Conservation (phyloP, 1,284 basidiomycete genomes). For the Cryptococcus jaspeensis region DNA sequence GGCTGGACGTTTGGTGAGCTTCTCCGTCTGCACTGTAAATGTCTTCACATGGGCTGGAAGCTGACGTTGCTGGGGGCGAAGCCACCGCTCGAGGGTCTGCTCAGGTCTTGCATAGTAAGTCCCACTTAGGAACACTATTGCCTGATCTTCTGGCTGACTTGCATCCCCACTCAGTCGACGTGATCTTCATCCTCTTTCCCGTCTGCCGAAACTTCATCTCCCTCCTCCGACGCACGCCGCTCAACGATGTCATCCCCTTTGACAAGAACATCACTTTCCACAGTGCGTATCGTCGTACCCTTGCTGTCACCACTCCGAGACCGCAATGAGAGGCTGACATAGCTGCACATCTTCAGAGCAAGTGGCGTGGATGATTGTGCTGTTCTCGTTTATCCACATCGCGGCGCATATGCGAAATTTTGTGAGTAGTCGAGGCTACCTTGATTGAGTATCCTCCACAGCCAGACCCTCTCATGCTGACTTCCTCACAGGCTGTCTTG, state of each 20-base stretch:
- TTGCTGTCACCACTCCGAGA: background rate
- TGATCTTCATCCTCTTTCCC: constrained; percentile 84
- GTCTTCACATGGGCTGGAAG: too few relatives aligned
- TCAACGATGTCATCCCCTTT: constrained; percentile 82
- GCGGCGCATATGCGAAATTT: constrained; percentile 31
- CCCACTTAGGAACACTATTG: too few relatives aligned
- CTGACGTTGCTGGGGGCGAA: constrained; percentile 35
- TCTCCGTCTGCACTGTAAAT: background rate
- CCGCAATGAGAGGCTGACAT: constrained; percentile 11
- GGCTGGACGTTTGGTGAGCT: constrained; percentile 71
- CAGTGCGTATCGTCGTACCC: constrained; percentile 54
- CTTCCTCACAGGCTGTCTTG: constrained; percentile 64
- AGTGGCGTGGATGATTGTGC: constrained; percentile 79
- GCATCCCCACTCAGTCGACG: constrained; percentile 57
- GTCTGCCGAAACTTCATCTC: constrained; percentile 90
- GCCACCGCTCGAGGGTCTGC: constrained; percentile 80
- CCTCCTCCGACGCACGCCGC: constrained; percentile 71
- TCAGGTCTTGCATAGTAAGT: constrained; percentile 66
- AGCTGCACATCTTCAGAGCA: constrained; percentile 55
- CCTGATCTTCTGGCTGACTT: background rate
- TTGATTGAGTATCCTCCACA: too few relatives aligned
- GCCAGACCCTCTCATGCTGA: background rate
- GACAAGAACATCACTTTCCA: constrained; percentile 86
- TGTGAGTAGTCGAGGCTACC: constrained; percentile 13
- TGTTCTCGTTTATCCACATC: constrained; percentile 64